Percentiles rank a stretch among this genome's conserved stretches.
phyloP scores from a whole-genome alignment of 768 basidiomycete genomes.

The Pisolithus tinctorius region DNA sequence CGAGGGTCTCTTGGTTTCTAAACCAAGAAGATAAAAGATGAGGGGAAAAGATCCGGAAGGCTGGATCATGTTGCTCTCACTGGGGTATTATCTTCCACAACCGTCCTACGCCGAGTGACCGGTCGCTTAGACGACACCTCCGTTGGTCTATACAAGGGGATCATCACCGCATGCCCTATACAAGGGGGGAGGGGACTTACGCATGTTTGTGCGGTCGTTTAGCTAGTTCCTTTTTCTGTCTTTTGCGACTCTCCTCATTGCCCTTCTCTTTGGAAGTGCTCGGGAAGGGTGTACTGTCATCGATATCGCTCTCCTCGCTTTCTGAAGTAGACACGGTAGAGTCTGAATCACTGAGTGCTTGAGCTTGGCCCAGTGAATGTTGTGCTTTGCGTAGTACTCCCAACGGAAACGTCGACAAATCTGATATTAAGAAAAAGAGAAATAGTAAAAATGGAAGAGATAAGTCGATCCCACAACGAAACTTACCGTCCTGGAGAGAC shows the following conservation, averaged over 20 bases:
- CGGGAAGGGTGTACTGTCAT: not conserved
- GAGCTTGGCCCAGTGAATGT: slow-evolving; percentile 38
- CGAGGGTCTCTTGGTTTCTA: slow-evolving; percentile 84
- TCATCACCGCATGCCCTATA: not conserved
- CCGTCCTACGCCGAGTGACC: slow-evolving; percentile 63
- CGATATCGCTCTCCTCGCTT: slow-evolving; percentile 8
- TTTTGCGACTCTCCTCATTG: slow-evolving; percentile 36
- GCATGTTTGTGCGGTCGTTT: slow-evolving; percentile 81
- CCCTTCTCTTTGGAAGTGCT: slow-evolving; percentile 18
- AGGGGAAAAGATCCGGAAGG: not conserved
- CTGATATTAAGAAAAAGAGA: slow-evolving; percentile 25
- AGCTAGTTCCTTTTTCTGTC: slow-evolving; percentile 38
- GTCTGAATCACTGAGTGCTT: slow-evolving; percentile 34
- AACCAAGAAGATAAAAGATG: not conserved
- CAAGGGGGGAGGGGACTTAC: slow-evolving; percentile 42
- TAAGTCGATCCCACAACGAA: not conserved
- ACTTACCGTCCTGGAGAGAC: slow-evolving; percentile 23
- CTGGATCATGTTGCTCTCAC: slow-evolving; percentile 35
- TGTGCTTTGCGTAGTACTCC: slow-evolving; percentile 64
- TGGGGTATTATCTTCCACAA: slow-evolving; percentile 59
- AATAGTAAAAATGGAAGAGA: slow-evolving; percentile 4
- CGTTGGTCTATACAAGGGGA: slow-evolving; percentile 47
- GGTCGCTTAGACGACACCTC: slow-evolving; percentile 83
- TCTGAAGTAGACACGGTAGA: slow-evolving; percentile 24
- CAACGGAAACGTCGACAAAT: slow-evolving; percentile 54